Percentiles rank a stretch among this genome's conserved stretches.
Evolutionary conservation across 495 filamentous ascomycete species (phyloP).

Genomic region (Melanomma pulvis-pyrius): DNA sequence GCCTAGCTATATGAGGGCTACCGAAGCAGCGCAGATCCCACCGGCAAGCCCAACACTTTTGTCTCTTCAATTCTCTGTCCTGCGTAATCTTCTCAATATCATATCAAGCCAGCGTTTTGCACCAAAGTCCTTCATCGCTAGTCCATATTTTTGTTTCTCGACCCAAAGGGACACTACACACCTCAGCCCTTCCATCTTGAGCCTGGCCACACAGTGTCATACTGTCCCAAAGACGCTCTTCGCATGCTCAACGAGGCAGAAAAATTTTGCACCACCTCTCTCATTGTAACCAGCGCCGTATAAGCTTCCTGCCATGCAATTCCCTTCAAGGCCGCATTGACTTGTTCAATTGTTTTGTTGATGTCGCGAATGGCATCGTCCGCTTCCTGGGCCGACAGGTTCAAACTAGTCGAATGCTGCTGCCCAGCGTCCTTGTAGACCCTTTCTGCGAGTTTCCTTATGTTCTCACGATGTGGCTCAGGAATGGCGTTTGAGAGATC

Average conservation of each 20-base stretch:
- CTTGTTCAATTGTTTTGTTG: slow-evolving; percentile 13
- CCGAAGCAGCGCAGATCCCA: not conserved
- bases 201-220: slow-evolving; percentile 25
- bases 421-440: slow-evolving; percentile 13
- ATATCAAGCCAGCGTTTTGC: too few species aligned
- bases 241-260: slow-evolving; percentile 11
- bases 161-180: not conserved
- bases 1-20: too few species aligned
- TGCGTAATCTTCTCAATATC: not conserved
- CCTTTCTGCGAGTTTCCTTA: slow-evolving; percentile 9
- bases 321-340: slow-evolving; percentile 8
- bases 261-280: slow-evolving; percentile 26
- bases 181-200: slow-evolving; percentile 11
- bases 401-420: not conserved
- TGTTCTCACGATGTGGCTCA: slow-evolving; percentile 15
- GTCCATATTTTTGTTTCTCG: too few species aligned
- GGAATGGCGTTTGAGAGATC: slow-evolving; percentile 15
- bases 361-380: slow-evolving; percentile 19
- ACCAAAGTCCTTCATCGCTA: too few species aligned
- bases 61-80: not conserved
- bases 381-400: slow-evolving; percentile 13
- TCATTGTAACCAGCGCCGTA: slow-evolving; percentile 17
- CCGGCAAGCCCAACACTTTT: not conserved
- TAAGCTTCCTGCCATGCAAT: slow-evolving; percentile 19
- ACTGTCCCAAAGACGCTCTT: slow-evolving; percentile 20